These are phyloP conservation scores for Rhynchospora tenuis DNA, from an alignment of 176 grass and related monocot species.

Conservation along the genomic window DNA sequence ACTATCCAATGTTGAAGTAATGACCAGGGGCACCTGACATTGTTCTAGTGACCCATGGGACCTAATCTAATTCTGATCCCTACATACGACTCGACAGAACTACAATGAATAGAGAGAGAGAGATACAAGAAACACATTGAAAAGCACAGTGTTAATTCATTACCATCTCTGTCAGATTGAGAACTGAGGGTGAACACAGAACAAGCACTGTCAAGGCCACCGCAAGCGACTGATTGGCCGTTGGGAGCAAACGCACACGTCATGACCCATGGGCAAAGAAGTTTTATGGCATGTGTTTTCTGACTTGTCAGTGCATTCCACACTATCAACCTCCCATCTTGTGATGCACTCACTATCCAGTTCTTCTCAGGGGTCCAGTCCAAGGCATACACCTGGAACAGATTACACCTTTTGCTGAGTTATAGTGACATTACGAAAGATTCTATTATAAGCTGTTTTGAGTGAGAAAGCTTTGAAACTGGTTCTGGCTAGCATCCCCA, in stretches of 20 bases:
- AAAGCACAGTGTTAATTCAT: background rate
- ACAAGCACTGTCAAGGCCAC: slow-evolving; percentile 95
- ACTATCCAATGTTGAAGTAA: background rate
- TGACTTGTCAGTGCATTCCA: slow-evolving; percentile 99
- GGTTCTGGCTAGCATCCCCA: background rate
- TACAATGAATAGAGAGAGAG: background rate
- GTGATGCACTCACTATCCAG: slow-evolving; percentile 91
- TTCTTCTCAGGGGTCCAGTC: slow-evolving; percentile 99
- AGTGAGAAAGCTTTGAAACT: background rate
- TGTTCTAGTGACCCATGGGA: background rate
- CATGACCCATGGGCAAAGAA: slow-evolving; percentile 95
- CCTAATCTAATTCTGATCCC: background rate
- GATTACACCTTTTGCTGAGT: slow-evolving; percentile 6
- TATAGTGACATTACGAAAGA: background rate
- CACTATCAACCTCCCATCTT: slow-evolving; percentile 90
- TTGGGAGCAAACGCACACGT: slow-evolving; percentile 96
- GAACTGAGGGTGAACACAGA: slow-evolving; percentile 96
- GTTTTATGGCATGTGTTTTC: slow-evolving; percentile 98
- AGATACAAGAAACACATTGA: background rate
- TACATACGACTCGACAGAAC: background rate
- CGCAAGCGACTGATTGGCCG: slow-evolving; percentile 91
- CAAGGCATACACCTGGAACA: slow-evolving; percentile 84
- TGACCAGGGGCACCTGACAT: background rate
- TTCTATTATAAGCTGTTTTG: background rate
- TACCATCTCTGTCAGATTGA: slow-evolving; percentile 81